These are phyloP conservation scores for Calonectria montana DNA, from an alignment of 2,329 filamentous ascomycete species.

Conservation along the genomic window DNA sequence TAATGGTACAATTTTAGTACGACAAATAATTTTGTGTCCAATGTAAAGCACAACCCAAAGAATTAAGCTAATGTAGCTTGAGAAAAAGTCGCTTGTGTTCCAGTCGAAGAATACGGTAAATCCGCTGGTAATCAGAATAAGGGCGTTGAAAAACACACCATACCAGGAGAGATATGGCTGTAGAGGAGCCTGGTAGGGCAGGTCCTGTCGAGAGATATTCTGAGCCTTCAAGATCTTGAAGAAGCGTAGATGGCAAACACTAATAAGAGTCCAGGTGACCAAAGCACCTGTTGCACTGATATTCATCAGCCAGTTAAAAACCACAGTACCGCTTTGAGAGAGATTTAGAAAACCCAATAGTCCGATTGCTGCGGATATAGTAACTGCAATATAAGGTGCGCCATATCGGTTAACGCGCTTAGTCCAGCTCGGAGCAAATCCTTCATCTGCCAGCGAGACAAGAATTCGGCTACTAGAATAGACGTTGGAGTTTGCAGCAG, in stretches of 20 bases:
- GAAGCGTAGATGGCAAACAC: slow-evolving; percentile 8
- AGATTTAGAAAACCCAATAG: slow-evolving; percentile 3
- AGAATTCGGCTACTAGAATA: slow-evolving; percentile 14
- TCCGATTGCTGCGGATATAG: not conserved
- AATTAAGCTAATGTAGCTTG: slow-evolving; percentile 10
- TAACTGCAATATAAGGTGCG: slow-evolving; percentile 2
- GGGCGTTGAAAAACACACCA: not conserved
- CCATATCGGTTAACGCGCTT: not conserved
- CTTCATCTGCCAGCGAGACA: not conserved
- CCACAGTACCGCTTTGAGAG: slow-evolving; percentile 1
- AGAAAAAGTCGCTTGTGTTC: slow-evolving; percentile 5
- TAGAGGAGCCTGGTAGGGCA: slow-evolving; percentile 1
- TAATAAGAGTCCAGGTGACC: slow-evolving; percentile 12
- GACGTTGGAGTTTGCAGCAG: slow-evolving; percentile 4
- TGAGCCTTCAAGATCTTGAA: slow-evolving; percentile 4
- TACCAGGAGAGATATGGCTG: slow-evolving; percentile 13
- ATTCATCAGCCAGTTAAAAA: slow-evolving; percentile 16
- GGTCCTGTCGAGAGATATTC: not conserved
- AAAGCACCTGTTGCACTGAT: slow-evolving; percentile 10
- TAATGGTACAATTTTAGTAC: not conserved
- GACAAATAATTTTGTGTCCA: slow-evolving; percentile 1
- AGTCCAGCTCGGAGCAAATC: not conserved
- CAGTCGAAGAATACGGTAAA: slow-evolving; percentile 7
- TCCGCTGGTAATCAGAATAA: slow-evolving; percentile 6
- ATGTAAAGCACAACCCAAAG: slow-evolving; percentile 2